Percentiles rank a stretch among this genome's conserved stretches.
Evolutionary conservation across 345 rosid genomes (phyloP).

Genomic region (Conringia planisiliqua): DNA sequence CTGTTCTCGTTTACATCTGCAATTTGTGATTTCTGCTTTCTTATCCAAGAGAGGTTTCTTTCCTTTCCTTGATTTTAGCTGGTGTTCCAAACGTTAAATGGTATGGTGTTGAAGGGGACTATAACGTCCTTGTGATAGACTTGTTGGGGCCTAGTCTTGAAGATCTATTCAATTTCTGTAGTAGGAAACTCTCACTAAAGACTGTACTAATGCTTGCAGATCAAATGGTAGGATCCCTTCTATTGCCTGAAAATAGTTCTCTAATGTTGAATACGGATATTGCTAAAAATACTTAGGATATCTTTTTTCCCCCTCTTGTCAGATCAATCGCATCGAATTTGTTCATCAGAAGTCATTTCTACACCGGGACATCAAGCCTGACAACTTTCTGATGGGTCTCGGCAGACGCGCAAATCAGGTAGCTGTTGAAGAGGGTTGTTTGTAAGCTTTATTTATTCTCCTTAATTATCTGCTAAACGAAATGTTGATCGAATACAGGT

Average conservation of each 20-base stretch:
- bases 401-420: conserved; percentile 91
- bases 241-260: background rate
- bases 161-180: conserved; percentile 85
- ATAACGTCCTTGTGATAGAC: conserved; percentile 82
- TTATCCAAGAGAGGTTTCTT: conserved; percentile 16
- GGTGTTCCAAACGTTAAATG: conserved; percentile 81
- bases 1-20: conserved; percentile 13
- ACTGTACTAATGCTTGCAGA: conserved; percentile 94
- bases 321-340: conserved; percentile 86
- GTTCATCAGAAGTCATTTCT: conserved; percentile 85
- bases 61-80: conserved; percentile 44
- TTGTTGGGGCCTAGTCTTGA: conserved; percentile 92
- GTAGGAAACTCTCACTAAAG: conserved; percentile 80
- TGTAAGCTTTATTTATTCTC: background rate
- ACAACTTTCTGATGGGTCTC: conserved; percentile 91
- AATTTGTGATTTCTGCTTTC: conserved; percentile 10
- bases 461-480: conserved; percentile 1
- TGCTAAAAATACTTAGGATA: conserved; percentile 1
- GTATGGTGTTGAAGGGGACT: conserved; percentile 88
- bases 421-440: conserved; percentile 8
- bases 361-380: conserved; percentile 91
- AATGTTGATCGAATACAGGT: conserved; percentile 45
- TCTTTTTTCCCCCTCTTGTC: conserved; percentile 8
- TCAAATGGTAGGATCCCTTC: conserved; percentile 65
- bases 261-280: background rate